Evolutionary conservation across 805 yeast species (phyloP).

Genomic region (Sugiyamaella valdiviana): DNA sequence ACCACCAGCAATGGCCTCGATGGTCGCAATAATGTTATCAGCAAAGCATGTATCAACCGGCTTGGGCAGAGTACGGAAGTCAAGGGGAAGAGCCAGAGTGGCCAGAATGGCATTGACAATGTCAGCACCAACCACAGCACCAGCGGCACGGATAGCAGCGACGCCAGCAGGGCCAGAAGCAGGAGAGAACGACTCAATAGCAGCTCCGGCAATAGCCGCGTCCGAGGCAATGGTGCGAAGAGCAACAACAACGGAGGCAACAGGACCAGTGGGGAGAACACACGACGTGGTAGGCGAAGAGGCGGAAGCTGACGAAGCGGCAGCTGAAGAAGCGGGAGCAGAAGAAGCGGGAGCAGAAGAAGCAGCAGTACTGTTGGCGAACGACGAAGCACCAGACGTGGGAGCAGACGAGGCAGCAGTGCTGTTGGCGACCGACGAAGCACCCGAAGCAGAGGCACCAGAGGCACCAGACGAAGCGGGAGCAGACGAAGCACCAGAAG

Average conservation of each 20-base stretch:
- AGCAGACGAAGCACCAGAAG: conserved; percentile 54
- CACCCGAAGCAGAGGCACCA: neutral
- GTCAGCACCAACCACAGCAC: conserved; percentile 43
- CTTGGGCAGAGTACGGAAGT: neutral
- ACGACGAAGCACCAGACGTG: neutral
- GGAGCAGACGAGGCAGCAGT: neutral
- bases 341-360: conserved; percentile 1
- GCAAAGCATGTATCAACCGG: conserved; percentile 31
- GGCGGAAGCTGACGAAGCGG: too few species aligned
- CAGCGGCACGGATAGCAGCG: conserved; percentile 53
- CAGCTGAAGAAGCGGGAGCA: neutral
- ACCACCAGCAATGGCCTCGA: neutral
- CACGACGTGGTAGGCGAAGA: neutral
- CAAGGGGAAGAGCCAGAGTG: neutral
- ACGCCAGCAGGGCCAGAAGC: conserved; percentile 62
- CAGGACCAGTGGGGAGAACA: conserved; percentile 48
- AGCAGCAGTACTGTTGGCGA: neutral
- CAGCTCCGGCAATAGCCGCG: neutral
- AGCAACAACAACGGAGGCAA: neutral
- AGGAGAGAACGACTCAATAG: conserved; percentile 38
- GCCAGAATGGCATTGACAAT: neutral
- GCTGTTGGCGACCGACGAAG: too few species aligned
- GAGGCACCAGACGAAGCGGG: neutral
- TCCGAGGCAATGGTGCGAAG: neutral
- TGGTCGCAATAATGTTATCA: conserved; percentile 22